Conservation (phyloP, 192 early-diverging fungal species). For the Coemansia erecta region DNA sequence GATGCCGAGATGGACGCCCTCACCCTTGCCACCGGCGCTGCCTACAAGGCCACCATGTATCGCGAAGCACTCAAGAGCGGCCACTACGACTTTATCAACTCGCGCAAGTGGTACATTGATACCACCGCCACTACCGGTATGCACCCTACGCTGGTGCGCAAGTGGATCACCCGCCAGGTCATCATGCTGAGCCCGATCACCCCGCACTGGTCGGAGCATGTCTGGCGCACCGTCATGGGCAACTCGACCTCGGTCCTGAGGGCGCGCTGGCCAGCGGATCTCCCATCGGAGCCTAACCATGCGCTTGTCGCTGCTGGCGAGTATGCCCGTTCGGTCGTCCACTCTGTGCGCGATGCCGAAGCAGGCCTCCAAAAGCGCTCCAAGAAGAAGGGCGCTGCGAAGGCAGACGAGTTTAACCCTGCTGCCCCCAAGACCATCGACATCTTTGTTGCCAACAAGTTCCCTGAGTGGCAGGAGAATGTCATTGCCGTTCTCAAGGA, state of each 20-base stretch:
- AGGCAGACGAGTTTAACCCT: constrained; percentile 59
- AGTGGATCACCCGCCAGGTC: constrained; percentile 83
- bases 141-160: constrained; percentile 80
- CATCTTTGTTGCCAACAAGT: constrained; percentile 75
- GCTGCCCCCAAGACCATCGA: constrained; percentile 67
- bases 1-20: constrained; percentile 83
- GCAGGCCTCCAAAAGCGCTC: constrained; percentile 54
- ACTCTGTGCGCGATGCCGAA: constrained; percentile 80
- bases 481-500: constrained; percentile 58
- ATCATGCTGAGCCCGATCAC: constrained; percentile 84
- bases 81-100: constrained; percentile 85
- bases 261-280: constrained; percentile 62
- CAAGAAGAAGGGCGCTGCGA: constrained; percentile 73
- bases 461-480: constrained; percentile 94
- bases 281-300: constrained; percentile 65
- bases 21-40: constrained; percentile 62
- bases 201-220: constrained; percentile 92
- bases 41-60: constrained; percentile 81
- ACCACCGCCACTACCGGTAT: constrained; percentile 67
- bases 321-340: constrained; percentile 75
- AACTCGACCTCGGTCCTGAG: constrained; percentile 70
- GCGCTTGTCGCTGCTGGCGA: constrained; percentile 68
- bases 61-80: constrained; percentile 89
- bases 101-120: constrained; percentile 89
- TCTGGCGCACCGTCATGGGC: constrained; percentile 79